A percentile compares a stretch with the other conserved stretches of the same genome.
phyloP scores from a whole-genome alignment of 1,139 yeast species.

The Nakaseomyces kungkrabaensis region DNA sequence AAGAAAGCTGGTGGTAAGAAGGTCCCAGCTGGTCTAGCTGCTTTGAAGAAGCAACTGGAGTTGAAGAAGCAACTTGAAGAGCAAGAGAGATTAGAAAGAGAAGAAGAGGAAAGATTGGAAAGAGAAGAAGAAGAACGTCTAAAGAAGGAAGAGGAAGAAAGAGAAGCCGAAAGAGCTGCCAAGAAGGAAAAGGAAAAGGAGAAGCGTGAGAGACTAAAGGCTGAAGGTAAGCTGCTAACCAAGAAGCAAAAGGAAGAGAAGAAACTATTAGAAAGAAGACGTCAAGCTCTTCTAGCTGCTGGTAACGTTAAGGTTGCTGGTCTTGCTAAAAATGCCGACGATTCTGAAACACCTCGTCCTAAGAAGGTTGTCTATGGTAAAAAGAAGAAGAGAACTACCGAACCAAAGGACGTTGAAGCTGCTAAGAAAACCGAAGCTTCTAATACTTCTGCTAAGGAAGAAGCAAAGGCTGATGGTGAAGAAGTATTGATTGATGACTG shows the following conservation, averaged over 20 bases:
- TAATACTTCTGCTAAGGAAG: constrained; percentile 23
- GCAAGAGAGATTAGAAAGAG: constrained; percentile 41
- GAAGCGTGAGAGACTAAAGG: constrained; percentile 70
- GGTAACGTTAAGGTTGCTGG: constrained; percentile 74
- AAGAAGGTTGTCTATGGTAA: constrained; percentile 69
- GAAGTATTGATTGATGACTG: constrained; percentile 54
- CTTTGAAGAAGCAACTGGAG: constrained; percentile 76
- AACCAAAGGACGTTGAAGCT: constrained; percentile 20
- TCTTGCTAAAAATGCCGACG: constrained; percentile 35
- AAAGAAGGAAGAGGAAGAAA: constrained; percentile 45
- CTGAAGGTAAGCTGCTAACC: constrained; percentile 84
- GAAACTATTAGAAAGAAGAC: constrained; percentile 77
- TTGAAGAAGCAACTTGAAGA: constrained; percentile 77
- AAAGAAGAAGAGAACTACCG: constrained; percentile 45
- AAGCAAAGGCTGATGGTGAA: constrained; percentile 33
- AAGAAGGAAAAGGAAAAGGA: constrained; percentile 79
- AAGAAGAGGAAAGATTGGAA: constrained; percentile 51
- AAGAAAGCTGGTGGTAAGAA: constrained; percentile 55
- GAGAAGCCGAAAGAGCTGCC: constrained; percentile 61
- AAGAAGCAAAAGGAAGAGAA: constrained; percentile 94
- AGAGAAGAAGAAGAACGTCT: constrained; percentile 51
- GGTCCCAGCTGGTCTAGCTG: constrained; percentile 73
- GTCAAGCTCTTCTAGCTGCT: constrained; percentile 70
- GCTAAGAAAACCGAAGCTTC: constrained; percentile 9
- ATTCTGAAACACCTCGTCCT: constrained; percentile 38